phyloP scores from a whole-genome alignment of 495 filamentous ascomycete genomes.

The Neurospora sp. region DNA sequence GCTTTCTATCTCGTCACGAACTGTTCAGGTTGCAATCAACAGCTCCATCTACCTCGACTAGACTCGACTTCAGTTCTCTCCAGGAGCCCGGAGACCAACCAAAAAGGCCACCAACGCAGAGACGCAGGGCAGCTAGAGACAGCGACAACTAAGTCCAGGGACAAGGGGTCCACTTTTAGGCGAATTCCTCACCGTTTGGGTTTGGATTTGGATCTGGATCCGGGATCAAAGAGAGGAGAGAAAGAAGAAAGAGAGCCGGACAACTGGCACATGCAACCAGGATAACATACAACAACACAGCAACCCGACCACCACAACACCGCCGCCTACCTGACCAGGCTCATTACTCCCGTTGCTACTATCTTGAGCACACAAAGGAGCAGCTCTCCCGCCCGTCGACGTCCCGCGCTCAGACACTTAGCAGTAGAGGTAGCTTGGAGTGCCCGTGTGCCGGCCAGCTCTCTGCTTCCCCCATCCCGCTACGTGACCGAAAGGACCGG shows the following conservation, averaged over 20 bases:
- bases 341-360: not conserved
- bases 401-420: not conserved
- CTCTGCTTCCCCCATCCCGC: not conserved
- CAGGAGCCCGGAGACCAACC: not conserved
- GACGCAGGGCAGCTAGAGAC: not conserved
- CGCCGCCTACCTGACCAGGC: not conserved
- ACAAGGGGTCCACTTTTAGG: conserved; percentile 1
- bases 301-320: not conserved
- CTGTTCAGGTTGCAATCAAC: not conserved
- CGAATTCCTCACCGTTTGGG: not conserved
- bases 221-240: not conserved
- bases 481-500: not conserved
- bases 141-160: not conserved
- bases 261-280: not conserved
- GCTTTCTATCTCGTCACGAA: not conserved
- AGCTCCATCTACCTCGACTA: not conserved
- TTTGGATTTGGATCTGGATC: not conserved
- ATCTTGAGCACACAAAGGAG: not conserved
- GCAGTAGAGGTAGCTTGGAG: not conserved
- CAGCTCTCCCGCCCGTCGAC: not conserved
- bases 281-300: not conserved
- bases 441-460: not conserved
- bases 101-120: not conserved
- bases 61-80: not conserved
- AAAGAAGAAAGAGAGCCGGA: not conserved